Percentiles rank a stretch among this genome's conserved stretches.
phyloP scores from a whole-genome alignment of 2,329 filamentous ascomycete species.

The Cercospora beticola region DNA sequence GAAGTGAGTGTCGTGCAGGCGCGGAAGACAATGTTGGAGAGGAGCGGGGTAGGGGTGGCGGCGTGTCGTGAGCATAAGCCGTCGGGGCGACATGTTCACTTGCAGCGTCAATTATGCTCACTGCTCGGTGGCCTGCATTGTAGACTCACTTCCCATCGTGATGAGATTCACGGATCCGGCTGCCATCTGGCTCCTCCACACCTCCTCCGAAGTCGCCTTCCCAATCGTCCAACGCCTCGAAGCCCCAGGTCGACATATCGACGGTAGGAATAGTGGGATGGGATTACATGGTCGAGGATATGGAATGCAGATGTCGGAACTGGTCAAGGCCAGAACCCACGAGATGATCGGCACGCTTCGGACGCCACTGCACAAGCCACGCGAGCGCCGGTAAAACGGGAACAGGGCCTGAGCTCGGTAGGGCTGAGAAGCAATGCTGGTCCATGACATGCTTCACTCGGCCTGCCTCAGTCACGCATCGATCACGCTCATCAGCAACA shows the following conservation, averaged over 20 bases:
- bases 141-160: constrained; percentile 1
- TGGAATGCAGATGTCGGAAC: neutral
- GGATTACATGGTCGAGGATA: neutral
- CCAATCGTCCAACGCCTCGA: constrained; percentile 2
- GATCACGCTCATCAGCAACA: neutral
- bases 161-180: neutral
- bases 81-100: neutral
- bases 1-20: neutral
- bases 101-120: neutral
- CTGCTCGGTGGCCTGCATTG: neutral
- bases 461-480: constrained; percentile 11
- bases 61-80: neutral
- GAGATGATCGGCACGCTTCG: neutral
- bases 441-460: constrained; percentile 6
- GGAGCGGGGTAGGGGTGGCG: neutral
- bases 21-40: neutral
- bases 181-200: neutral
- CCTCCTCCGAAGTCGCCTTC: neutral
- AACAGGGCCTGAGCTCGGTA: neutral
- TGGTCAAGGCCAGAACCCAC: neutral
- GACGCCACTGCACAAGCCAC: neutral
- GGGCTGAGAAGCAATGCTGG: constrained; percentile 1
- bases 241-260: constrained; percentile 16
- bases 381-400: neutral
- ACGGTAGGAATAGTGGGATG: neutral